Evolutionary conservation across 108 stramenopile species (phyloP), one percentile per base, ranked within the genome.

Genomic region (Chaetoceros muelleri): DNA sequence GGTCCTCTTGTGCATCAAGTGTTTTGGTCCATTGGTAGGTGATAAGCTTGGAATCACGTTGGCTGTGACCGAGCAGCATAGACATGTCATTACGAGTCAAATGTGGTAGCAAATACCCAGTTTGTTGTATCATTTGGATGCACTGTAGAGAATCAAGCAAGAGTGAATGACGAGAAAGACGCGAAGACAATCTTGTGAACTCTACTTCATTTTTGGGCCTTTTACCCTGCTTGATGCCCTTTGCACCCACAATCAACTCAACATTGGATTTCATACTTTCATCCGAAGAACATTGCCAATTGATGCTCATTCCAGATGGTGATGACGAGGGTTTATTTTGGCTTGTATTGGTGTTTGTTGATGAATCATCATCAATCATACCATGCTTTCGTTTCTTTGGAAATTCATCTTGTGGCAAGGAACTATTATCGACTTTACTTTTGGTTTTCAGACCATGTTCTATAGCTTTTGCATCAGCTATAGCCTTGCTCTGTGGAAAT

Each of bases 171-270:
- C 85, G 83, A 58, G 71, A 68, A 25, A 92, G 68, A 20, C 90
- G 80, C 0, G 85, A 87, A 3, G 68, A 27, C 34, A 71, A 44
- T 19, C 69, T 60, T 23, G 53, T 17, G 40, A 72, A 71, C 58
- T 87, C 90, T 1, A 57, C 13, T 2, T 64, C 58, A 2, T 57
- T 44, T 62, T 83, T 84, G 1, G 85, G 78, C 55, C 85, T 89
- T 56, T 87, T 90, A 5, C 84, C 85, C 44, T 87, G 84, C 46
- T 69, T 66, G 18, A 84, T 69, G 2, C 92, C 92, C 18, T 81
- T 79, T 1, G 78, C 80, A 24, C 92, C 92, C 13, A 94, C 73
- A n/a, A 77, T 61, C 2, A 90, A 27, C 61, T 94, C 92, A 0
- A 67, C 46, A 18, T 28, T 46, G 16, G 8, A 22, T 19, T 10